A percentile compares a stretch with the other conserved stretches of the same genome.
Evolutionary conservation across 176 grass and related monocot genomes (phyloP).

Genomic region (Pharus latifolius): DNA sequence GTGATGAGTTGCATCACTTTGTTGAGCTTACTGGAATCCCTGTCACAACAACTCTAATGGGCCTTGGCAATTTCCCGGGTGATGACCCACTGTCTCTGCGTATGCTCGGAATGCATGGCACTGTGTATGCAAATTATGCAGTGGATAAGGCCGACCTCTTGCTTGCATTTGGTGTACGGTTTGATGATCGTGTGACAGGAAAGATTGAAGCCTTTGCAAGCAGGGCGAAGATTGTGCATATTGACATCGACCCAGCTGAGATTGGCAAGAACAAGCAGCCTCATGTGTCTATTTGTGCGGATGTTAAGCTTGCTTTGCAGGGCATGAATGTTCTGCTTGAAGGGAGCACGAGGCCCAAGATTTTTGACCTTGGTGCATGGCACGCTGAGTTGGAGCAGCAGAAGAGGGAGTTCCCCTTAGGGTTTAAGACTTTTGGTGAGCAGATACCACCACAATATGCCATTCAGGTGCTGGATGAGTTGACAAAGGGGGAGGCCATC

Average conservation of each 20-base stretch:
- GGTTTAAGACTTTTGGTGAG: conserved; percentile 63
- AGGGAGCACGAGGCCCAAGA: conserved; percentile 14
- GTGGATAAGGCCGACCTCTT: conserved; percentile 87
- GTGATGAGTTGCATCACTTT: conserved; percentile 67
- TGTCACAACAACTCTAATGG: conserved; percentile 90
- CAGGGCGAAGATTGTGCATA: conserved; percentile 92
- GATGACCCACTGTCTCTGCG: conserved; percentile 56
- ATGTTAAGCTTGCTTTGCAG: conserved; percentile 65
- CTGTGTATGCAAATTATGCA: conserved; percentile 83
- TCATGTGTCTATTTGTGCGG: conserved; percentile 83
- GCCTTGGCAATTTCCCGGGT: conserved; percentile 79
- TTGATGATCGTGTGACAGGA: conserved; percentile 93
- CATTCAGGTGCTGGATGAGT: conserved; percentile 84
- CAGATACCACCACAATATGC: conserved; percentile 68
- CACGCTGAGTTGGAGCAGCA: conserved; percentile 57
- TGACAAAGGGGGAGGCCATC: conserved; percentile 72
- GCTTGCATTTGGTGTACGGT: conserved; percentile 92
- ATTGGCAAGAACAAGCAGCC: conserved; percentile 99
- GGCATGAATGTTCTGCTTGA: conserved; percentile 58
- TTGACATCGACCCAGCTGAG: conserved; percentile 97
- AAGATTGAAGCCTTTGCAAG: conserved; percentile 96
- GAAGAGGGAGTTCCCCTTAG: conserved; percentile 66
- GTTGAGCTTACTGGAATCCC: conserved; percentile 75
- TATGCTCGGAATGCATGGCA: conserved; percentile 99
- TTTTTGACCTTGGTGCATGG: conserved; percentile 52